These are phyloP conservation scores for Cercis canadensis DNA, from an alignment of 306 rosid genomes.

Conservation along the genomic window DNA sequence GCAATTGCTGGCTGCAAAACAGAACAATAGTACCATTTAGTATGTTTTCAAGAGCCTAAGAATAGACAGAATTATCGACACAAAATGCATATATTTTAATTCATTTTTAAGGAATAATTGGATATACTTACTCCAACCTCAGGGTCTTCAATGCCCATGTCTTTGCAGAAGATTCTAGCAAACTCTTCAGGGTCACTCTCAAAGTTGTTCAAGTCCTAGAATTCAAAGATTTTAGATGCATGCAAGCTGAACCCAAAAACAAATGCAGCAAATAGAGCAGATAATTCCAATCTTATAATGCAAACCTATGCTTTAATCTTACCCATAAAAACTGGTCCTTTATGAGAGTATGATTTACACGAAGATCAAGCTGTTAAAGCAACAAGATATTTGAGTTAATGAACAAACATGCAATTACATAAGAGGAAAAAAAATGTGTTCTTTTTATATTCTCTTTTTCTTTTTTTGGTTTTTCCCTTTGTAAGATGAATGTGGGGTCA, in stretches of 20 bases:
- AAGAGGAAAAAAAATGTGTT: not conserved
- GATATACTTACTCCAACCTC: conserved; percentile 89
- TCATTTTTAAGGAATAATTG: too few species aligned
- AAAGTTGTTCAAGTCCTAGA: conserved; percentile 90
- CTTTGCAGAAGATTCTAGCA: conserved; percentile 80
- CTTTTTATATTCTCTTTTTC: not conserved
- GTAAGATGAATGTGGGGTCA: not conserved
- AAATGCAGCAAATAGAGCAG: conserved; percentile 9
- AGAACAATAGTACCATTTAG: conserved; percentile 28
- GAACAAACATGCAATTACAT: not conserved
- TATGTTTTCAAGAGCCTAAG: conserved; percentile 15
- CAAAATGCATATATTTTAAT: too few species aligned
- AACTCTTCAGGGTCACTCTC: conserved; percentile 99
- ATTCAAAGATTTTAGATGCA: conserved; percentile 30
- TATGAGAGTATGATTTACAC: conserved; percentile 83
- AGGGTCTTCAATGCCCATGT: conserved; percentile 86
- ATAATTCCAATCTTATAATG: conserved; percentile 17
- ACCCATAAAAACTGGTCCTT: conserved; percentile 98
- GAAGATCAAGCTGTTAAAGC: conserved; percentile 81
- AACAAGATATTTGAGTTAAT: not conserved
- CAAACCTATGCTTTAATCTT: conserved; percentile 39
- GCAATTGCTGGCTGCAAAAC: conserved; percentile 90
- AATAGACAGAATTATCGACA: too few species aligned
- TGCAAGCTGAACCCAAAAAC: conserved; percentile 13
- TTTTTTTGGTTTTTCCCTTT: not conserved